Evolutionary conservation across 2,329 filamentous ascomycete genomes (phyloP).

Genomic region (Colletotrichum caudatum): DNA sequence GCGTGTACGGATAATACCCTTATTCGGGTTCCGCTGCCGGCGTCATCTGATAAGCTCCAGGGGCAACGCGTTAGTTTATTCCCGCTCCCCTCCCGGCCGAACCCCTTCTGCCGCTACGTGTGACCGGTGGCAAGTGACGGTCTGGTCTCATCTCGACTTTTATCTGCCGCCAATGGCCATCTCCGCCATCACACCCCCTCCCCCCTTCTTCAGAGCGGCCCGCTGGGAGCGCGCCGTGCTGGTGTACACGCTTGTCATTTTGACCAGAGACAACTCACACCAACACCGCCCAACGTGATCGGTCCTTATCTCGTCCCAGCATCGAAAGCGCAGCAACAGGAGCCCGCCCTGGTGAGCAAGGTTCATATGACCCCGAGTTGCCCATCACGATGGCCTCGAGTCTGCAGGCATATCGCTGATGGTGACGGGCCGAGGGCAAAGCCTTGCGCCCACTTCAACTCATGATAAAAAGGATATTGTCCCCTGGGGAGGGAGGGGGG

Average conservation of each 20-base stretch:
- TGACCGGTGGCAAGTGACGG: constrained; percentile 29
- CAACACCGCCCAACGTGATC: constrained; percentile 16
- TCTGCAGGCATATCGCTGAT: no score
- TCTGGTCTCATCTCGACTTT: constrained; percentile 21
- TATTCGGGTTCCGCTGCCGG: neutral
- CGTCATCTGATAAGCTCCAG: constrained; percentile 10
- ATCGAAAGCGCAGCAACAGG: neutral
- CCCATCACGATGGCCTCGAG: neutral
- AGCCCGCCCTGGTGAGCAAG: neutral
- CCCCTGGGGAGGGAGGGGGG: no score
- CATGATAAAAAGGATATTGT: neutral
- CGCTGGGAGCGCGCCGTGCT: constrained; percentile 23
- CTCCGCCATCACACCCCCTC: constrained; percentile 27
- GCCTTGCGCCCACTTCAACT: neutral
- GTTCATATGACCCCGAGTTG: constrained; percentile 3
- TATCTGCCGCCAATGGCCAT: constrained; percentile 24
- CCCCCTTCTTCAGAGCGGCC: constrained; percentile 6
- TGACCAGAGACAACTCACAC: neutral
- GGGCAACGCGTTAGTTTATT: neutral
- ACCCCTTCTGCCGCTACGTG: neutral
- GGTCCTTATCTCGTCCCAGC: neutral
- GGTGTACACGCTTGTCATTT: neutral
- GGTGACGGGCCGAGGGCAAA: no score
- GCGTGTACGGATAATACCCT: no score
- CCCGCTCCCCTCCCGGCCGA: neutral